phyloP scores from a whole-genome alignment of 495 filamentous ascomycete species.

The Penicillium odoratum region DNA sequence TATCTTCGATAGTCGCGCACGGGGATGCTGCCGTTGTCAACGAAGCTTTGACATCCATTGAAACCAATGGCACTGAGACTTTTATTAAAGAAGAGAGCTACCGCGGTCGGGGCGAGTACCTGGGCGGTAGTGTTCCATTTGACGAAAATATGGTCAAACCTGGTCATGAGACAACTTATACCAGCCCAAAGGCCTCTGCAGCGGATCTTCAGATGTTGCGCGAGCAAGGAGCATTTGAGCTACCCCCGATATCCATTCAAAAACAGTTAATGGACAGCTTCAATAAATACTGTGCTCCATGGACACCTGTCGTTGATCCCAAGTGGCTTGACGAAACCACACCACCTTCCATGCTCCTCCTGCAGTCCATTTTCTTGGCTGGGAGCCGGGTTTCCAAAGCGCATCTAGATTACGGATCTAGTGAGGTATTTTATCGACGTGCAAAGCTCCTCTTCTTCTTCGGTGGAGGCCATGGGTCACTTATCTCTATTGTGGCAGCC shows the following conservation, averaged over 20 bases:
- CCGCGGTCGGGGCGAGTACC: constrained; percentile 31
- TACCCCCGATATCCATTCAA: constrained; percentile 27
- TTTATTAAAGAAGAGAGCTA: constrained; percentile 34
- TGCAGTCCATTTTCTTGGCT: constrained; percentile 30
- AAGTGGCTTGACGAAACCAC: constrained; percentile 27
- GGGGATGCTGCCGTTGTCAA: constrained; percentile 2
- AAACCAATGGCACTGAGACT: constrained; percentile 11
- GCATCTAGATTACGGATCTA: constrained; percentile 30
- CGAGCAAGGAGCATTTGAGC: constrained; percentile 30
- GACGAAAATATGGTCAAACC: constrained; percentile 36
- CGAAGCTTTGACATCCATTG: neutral
- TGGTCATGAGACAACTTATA: constrained; percentile 28
- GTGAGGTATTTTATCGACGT: constrained; percentile 31
- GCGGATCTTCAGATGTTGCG: constrained; percentile 29
- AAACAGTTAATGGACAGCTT: constrained; percentile 29
- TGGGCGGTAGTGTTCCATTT: constrained; percentile 32
- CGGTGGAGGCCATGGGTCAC: constrained; percentile 26
- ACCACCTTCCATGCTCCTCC: constrained; percentile 28
- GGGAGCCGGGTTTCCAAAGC: constrained; percentile 31
- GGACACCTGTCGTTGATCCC: constrained; percentile 31
- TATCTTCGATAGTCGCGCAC: constrained; percentile 3
- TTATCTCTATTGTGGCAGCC: constrained; percentile 32
- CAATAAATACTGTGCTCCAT: constrained; percentile 27
- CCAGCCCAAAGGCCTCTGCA: constrained; percentile 26
- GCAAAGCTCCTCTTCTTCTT: constrained; percentile 33